Evolutionary conservation across 148 eudicot species (phyloP), one percentile per base, ranked within the genome.

Genomic region (Mesembryanthemum crystallinum): DNA sequence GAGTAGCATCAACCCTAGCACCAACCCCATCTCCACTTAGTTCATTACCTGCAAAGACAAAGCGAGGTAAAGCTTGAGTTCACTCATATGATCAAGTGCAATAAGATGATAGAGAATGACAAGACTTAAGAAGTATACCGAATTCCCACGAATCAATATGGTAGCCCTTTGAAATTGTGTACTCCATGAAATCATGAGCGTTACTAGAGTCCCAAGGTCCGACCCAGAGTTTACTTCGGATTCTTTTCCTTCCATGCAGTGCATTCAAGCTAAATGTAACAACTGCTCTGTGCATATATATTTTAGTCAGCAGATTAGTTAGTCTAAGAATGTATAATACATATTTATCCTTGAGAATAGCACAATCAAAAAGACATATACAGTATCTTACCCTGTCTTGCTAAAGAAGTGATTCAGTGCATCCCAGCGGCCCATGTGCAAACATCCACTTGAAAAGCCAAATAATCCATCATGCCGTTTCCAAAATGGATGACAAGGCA

Each of bases 251-350:
- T 69, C 99, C 99, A 23, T 85, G 14, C 30, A 95, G 86, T 43
- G 99, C 99, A 78, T 95, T 95, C 76, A 95, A 83, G 80, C 99
- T 90, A 78, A 95, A 92, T 30, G 98, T 95, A 67, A 89, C 75
- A 62, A 88, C 25, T 73, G 85, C 94, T 67, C 99, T 95, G 85
- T 64, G 78, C 67, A 52, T 35, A 76, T 24, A 64, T 76, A 73
- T 47, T 74, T 52, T 49, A 69, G 47, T 76, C 54, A 27, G 8
- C 43, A 77, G 14, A 65, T 37, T 27, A 76, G 39, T 37, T 27
- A 76, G 39, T 52, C 45, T 9, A 24, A 49, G 59, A 35, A 47
- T 35, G 30, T 70, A 75, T 17, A 33, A 32, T 20, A 28, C 8
- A 42, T 1, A 35, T 4, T 42, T 15, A 15, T 18, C 43, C 32